Conservation (phyloP, 495 filamentous ascomycete genomes). For the Astrocystis sublimbata region DNA sequence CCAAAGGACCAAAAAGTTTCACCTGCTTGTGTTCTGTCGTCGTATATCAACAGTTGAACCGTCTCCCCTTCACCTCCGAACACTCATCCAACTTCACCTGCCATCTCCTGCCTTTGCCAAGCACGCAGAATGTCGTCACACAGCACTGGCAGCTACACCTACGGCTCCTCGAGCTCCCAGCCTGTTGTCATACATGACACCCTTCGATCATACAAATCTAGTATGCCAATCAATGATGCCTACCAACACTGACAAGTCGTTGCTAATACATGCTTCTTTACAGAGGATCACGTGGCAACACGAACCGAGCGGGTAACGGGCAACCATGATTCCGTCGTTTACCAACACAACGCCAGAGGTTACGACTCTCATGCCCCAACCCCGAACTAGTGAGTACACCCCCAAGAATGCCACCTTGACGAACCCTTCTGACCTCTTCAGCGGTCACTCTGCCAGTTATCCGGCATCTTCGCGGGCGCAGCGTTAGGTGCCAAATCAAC, state of each 20-base stretch:
- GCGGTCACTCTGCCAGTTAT: too few relatives aligned
- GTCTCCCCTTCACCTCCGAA: background rate
- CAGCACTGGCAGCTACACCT: background rate
- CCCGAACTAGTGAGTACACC: slow-evolving; percentile 12
- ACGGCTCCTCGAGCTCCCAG: background rate
- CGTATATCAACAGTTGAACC: background rate
- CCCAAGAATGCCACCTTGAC: background rate
- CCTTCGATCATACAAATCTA: slow-evolving; percentile 4
- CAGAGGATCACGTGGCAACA: slow-evolving; percentile 6
- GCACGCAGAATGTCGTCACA: slow-evolving; percentile 7
- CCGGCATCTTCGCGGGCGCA: too few relatives aligned
- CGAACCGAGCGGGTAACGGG: background rate
- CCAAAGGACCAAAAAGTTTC: background rate
- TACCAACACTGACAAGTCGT: too few relatives aligned
- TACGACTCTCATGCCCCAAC: background rate
- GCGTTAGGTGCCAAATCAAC: too few relatives aligned
- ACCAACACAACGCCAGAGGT: slow-evolving; percentile 12
- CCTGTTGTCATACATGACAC: background rate
- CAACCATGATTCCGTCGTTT: background rate
- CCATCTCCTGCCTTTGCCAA: background rate
- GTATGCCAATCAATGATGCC: background rate
- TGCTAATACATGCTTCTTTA: background rate
- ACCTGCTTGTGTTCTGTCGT: background rate
- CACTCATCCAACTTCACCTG: background rate
- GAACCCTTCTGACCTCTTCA: too few relatives aligned